A percentile compares a stretch with the other conserved stretches of the same genome.
Conservation (phyloP, 202 grass and related monocot genomes). For the Panicum hallii region DNA sequence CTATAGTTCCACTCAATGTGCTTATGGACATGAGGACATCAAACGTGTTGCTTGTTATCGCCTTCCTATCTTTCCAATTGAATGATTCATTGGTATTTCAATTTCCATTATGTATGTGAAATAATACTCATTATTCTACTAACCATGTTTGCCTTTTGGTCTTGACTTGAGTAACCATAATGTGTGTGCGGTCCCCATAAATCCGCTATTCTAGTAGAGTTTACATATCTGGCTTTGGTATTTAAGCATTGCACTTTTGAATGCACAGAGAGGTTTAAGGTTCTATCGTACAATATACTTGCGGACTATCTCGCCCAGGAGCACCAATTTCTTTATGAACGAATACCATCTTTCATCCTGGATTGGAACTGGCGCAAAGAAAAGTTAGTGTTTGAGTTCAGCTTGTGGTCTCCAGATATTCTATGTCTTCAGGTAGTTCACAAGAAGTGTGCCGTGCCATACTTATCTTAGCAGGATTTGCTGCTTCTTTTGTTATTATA, state of each 20-base stretch:
- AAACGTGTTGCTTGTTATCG: not conserved
- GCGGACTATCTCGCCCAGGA: conserved; percentile 91
- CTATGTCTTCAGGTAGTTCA: conserved; percentile 88
- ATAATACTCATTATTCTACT: conserved; percentile 30
- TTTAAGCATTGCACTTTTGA: conserved; percentile 42
- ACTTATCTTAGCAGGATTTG: conserved; percentile 29
- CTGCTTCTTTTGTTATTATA: conserved; percentile 3
- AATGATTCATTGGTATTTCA: not conserved
- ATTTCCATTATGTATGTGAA: conserved; percentile 17
- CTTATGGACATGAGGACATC: conserved; percentile 19
- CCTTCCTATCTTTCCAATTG: conserved; percentile 6
- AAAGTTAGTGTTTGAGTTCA: conserved; percentile 71
- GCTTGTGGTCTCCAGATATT: conserved; percentile 83
- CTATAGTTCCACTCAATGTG: conserved; percentile 32
- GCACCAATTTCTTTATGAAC: conserved; percentile 71
- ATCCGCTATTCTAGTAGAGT: conserved; percentile 16
- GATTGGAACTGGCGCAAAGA: conserved; percentile 91
- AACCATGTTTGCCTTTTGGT: conserved; percentile 8
- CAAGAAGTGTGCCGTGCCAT: not conserved
- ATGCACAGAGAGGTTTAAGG: conserved; percentile 74
- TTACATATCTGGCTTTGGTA: conserved; percentile 10
- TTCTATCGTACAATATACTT: conserved; percentile 98
- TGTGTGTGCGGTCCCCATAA: not conserved
- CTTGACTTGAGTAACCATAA: conserved; percentile 22
- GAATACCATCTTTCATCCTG: conserved; percentile 57